These are phyloP conservation scores for Fragilariopsis cylindrus DNA, from an alignment of 108 stramenopile species.

Conservation along the genomic window DNA sequence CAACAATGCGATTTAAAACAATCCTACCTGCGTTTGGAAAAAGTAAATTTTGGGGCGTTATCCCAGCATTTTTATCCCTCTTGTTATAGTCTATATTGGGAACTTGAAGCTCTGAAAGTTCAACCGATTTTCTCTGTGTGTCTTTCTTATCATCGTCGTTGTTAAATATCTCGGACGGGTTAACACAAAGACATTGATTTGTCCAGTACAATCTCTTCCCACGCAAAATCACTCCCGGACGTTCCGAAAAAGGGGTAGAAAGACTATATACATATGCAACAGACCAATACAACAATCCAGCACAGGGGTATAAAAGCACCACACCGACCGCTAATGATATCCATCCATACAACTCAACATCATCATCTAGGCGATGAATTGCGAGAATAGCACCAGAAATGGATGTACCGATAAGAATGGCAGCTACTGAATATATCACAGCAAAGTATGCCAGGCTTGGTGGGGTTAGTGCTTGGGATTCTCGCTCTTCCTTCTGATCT, in stretches of 20 bases:
- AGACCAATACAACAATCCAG: slow-evolving; percentile 24
- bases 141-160: not conserved
- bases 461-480: slow-evolving; percentile 23
- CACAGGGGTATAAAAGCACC: slow-evolving; percentile 34
- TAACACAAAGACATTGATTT: slow-evolving; percentile 19
- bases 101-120: not conserved
- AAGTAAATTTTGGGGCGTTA: not conserved
- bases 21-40: slow-evolving; percentile 21
- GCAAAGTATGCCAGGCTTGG: slow-evolving; percentile 6
- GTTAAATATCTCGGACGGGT: slow-evolving; percentile 27
- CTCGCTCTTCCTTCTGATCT: slow-evolving; percentile 23
- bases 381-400: slow-evolving; percentile 24
- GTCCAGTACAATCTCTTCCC: slow-evolving; percentile 25
- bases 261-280: slow-evolving; percentile 7
- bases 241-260: slow-evolving; percentile 12
- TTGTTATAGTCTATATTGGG: not conserved
- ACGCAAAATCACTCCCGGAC: slow-evolving; percentile 35
- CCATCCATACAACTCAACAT: slow-evolving; percentile 28
- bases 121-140: not conserved
- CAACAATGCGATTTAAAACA: no score
- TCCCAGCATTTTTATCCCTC: not conserved
- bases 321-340: slow-evolving; percentile 28
- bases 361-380: slow-evolving; percentile 21
- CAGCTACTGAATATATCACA: slow-evolving; percentile 19
- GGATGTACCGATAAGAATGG: slow-evolving; percentile 20